A percentile compares a stretch with the other conserved stretches of the same genome.
Evolutionary conservation across 371 early-diverging fungal species (phyloP).

Genomic region (Mucor mucedo): DNA sequence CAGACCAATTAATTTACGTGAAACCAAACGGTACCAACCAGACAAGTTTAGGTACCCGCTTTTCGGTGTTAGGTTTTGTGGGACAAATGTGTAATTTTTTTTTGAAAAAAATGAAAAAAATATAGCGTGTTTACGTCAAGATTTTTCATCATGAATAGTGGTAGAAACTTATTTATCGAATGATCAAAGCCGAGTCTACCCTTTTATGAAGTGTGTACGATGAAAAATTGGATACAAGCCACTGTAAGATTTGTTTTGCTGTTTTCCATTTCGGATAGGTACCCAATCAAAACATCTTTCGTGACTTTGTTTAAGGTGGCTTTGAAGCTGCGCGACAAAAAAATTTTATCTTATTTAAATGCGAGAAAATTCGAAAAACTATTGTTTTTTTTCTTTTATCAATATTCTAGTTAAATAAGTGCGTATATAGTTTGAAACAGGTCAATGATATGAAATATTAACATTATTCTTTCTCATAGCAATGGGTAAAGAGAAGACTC

Average conservation of each 20-base stretch:
- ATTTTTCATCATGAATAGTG: not conserved
- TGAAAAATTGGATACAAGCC: not conserved
- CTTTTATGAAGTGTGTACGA: not conserved
- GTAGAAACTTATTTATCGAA: not conserved
- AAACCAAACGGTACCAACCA: not conserved
- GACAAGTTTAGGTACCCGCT: not conserved
- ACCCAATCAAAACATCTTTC: conserved; percentile 7
- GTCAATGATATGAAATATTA: not conserved
- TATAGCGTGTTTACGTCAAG: not conserved
- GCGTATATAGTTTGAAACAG: conserved; percentile 1
- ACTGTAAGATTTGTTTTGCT: conserved; percentile 7
- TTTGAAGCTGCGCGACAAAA: conserved; percentile 24
- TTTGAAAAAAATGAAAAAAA: not conserved
- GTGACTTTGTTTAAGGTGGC: conserved; percentile 21
- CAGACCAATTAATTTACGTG: not conserved
- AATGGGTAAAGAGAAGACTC: conserved; percentile 88
- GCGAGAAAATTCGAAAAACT: conserved; percentile 1
- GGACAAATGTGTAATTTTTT: not conserved
- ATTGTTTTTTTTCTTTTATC: conserved; percentile 22
- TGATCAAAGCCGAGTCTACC: not conserved
- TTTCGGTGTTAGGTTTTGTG: not conserved
- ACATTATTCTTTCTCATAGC: conserved; percentile 89
- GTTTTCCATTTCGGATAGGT: conserved; percentile 15
- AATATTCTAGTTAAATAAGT: conserved; percentile 13
- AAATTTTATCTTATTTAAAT: conserved; percentile 6